Evolutionary conservation across 192 early-diverging fungal genomes (phyloP).

Genomic region (Umbelopsis sp.): DNA sequence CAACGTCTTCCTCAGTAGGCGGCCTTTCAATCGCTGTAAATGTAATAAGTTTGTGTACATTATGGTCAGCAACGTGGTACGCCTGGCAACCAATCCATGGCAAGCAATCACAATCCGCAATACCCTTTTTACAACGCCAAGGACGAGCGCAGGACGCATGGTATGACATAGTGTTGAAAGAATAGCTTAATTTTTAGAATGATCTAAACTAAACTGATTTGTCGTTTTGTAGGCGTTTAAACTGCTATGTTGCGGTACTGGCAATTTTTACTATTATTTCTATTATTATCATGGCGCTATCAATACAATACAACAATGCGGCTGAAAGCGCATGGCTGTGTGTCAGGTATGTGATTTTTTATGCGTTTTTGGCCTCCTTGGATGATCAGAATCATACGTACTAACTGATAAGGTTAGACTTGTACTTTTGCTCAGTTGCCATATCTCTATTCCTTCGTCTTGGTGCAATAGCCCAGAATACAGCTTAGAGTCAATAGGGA

Average conservation of each 20-base stretch:
- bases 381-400: not conserved
- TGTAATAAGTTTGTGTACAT: not conserved
- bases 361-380: not conserved
- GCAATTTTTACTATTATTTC: not conserved
- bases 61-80: constrained; percentile 6
- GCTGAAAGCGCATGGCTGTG: constrained; percentile 11
- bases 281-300: constrained; percentile 9
- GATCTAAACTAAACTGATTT: not conserved
- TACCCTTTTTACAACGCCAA: not conserved
- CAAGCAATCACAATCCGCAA: not conserved
- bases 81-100: constrained; percentile 1
- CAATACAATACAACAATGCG: constrained; percentile 9
- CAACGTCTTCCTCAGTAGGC: not conserved
- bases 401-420: constrained; percentile 17
- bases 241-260: not conserved
- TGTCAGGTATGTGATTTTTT: not conserved
- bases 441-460: constrained; percentile 1
- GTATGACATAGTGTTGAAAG: not conserved
- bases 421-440: not conserved
- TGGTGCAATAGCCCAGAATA: not conserved
- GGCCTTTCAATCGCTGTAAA: constrained; percentile 7
- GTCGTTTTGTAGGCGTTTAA: not conserved
- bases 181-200: not conserved
- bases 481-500: not conserved
- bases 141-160: constrained; percentile 17